Conservation (phyloP, 139 green algal genomes). For the Chara braunii region DNA sequence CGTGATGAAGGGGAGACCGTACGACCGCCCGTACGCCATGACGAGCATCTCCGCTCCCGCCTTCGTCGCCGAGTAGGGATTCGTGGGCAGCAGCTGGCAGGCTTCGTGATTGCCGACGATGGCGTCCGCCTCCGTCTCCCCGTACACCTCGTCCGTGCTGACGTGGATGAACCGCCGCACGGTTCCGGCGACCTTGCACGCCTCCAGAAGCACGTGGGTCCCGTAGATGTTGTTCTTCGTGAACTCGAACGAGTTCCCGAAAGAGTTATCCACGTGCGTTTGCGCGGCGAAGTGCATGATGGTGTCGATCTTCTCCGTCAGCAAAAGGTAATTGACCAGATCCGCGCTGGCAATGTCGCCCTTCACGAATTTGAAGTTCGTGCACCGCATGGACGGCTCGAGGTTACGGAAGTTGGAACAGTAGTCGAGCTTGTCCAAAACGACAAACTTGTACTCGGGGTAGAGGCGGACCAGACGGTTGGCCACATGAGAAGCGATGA, state of each 20-base stretch:
- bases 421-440: conserved; percentile 95
- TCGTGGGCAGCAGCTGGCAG: conserved; percentile 84
- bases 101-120: conserved; percentile 55
- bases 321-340: conserved; percentile 76
- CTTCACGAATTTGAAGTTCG: conserved; percentile 94
- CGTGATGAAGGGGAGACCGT: conserved; percentile 70
- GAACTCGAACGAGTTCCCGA: conserved; percentile 82
- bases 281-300: conserved; percentile 97
- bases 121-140: conserved; percentile 37
- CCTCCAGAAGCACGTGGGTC: conserved; percentile 92
- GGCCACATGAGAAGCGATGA: conserved; percentile 40
- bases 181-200: conserved; percentile 56
- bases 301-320: conserved; percentile 83
- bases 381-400: conserved; percentile 31
- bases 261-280: conserved; percentile 97
- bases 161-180: conserved; percentile 90
- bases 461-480: conserved; percentile 50
- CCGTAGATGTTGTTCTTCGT: conserved; percentile 92
- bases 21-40: conserved; percentile 75
- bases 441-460: conserved; percentile 82
- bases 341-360: conserved; percentile 87
- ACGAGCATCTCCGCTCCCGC: conserved; percentile 93
- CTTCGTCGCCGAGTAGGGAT: conserved; percentile 96
- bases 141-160: conserved; percentile 57
- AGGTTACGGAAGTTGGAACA: conserved; percentile 84